Percentiles rank a stretch among this genome's conserved stretches.
These are phyloP conservation scores for Phaeotremella fagi DNA, from an alignment of 768 basidiomycete species.

Conservation along the genomic window DNA sequence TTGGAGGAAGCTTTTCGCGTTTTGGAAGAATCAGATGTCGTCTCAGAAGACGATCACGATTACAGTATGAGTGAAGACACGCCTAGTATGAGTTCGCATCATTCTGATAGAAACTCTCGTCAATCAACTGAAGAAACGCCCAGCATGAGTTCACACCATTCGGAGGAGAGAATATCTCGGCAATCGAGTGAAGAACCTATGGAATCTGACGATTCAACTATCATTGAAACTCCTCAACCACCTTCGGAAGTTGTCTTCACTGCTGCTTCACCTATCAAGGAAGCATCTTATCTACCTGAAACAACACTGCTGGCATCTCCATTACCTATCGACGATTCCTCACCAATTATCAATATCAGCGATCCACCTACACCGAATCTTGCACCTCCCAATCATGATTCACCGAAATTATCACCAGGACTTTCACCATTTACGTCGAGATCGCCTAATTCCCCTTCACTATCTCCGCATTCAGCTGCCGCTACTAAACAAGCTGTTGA, in stretches of 20 bases:
- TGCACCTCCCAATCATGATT: not conserved
- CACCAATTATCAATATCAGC: not conserved
- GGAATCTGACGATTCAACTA: constrained; percentile 19
- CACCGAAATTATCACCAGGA: constrained; percentile 1
- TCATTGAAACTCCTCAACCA: constrained; percentile 16
- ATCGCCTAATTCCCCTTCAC: constrained; percentile 26
- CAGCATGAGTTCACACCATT: not conserved
- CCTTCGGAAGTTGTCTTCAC: constrained; percentile 1
- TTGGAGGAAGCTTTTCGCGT: not conserved
- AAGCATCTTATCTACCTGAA: not conserved
- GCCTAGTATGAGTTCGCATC: not conserved
- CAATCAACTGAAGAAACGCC: not conserved
- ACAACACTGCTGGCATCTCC: constrained; percentile 18
- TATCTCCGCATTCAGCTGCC: constrained; percentile 33
- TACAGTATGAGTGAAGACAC: not conserved
- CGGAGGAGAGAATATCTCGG: no score
- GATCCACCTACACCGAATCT: not conserved
- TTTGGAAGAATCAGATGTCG: not conserved
- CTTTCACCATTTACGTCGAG: constrained; percentile 10
- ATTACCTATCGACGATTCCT: constrained; percentile 17
- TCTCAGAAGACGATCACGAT: not conserved
- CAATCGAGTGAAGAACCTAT: not conserved
- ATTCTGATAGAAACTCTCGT: not conserved
- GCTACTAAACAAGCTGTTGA: constrained; percentile 37
- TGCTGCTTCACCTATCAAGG: constrained; percentile 1